Evolutionary conservation across 2,329 filamentous ascomycete genomes (phyloP), one percentile per base, ranked within the genome.

Genomic region (Alternaria infectoria): DNA sequence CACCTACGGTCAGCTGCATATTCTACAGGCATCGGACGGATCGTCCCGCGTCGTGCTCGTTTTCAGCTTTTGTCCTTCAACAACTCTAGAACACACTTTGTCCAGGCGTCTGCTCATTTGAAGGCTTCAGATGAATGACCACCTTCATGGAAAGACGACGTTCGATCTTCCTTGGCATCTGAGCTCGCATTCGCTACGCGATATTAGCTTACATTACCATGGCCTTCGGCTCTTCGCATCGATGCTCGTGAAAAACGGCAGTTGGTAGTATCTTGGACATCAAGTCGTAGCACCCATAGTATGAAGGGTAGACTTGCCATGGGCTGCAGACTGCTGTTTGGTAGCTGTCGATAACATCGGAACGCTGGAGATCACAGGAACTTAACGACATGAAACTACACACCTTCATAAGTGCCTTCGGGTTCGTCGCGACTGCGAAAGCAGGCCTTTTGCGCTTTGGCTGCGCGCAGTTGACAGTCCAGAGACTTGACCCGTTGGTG

Each of bases 401-500:
- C n/a, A 46, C 30, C 13, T 43, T 74, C 30, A 30, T 66, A 49
- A 49, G 57, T 21, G 69, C 68, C 57, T 64, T 71, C 1, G 70
- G 67, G 64, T 67, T 77, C 1, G 32, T 75, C 50, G 62, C 68
- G 17, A 62, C 64, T 15, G 26, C 60, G 8, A 66, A 62, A 17
- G 74, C 74, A 25, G 65, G 65, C 7, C 62, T 77, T 9, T 62
- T 77, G 45, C 71, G 72, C 30, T 74, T 74, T 47, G 72, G 72
- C 32, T 74, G 72, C 54, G 61, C 72, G 6, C 70, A 66, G n/a
- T 62, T 72, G 23, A 72, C 72, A 15, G 69, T 74, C 5, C 72
- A 74, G 55, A 71, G 72, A 50, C 64, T 74, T 30, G 72, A 75
- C 59, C 72, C 59, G 4, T 60, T 76, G 51, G 79, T 81, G 26